Base-by-base conservation (phyloP, 2,329 filamentous ascomycete genomes). In the Penicillium sp. region DNA sequence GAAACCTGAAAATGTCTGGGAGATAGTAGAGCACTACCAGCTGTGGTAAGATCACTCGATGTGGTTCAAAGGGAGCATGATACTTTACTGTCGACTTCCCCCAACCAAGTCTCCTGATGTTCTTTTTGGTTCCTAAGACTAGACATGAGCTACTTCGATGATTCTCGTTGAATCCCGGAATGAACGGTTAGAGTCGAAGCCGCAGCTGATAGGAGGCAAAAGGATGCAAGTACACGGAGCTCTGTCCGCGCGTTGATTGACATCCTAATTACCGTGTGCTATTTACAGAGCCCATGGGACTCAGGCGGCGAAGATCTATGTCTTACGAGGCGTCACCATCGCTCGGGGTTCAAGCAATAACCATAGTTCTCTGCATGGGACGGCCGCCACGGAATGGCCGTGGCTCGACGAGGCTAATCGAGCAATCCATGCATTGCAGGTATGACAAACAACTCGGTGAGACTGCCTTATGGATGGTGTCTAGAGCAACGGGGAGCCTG, bases 351-450 rank as follows among this genome's bases (percentile, higher is more conserved):
- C 53, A 24, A 53, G 50, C 40, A 58, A 46, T 26, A 51, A 51
- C 40, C 47, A 53, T 57, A 52, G 41, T 31, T 51, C n/a, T 56
- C 47, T 56, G 49, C 53, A 58, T 48, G 43, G 22, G 22, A 43
- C 51, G 52, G 54, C 46, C 24, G 24, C 32, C 24, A 19, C 43
- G 53, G 53, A 57, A 57, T 52, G 21, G 22, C 33, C n/a, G 9
- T 58, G 51, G 52, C 49, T 61, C 49, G 57, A 57, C 51, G 40
- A 49, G 29, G 19, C 24, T 34, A 29, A 45, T 22, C 35, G 26
- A 40, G 44, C 31, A 49, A 55, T 48, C 33, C 42, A 57, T 59
- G 58, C 46, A 44, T 55, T 56, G 48, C 34, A 46, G 50, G 56
- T 60, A 45, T 51, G 38, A 59, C 56, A 24, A 48, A 13, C 22